Conservation (phyloP, 805 yeast genomes). For the Zygosaccharomyces siamensis region DNA sequence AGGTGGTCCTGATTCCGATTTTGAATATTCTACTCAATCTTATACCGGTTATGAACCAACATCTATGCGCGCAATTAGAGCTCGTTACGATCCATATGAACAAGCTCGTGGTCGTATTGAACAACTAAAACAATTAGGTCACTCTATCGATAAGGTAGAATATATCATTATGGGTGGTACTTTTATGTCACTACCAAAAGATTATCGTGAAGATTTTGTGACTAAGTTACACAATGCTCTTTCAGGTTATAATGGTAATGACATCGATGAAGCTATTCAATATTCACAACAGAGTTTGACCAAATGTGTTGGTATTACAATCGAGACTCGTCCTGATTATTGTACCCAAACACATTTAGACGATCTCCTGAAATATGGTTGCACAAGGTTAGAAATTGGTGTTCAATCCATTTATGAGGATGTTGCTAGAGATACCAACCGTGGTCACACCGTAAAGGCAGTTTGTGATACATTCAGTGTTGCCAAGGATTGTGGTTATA, state of each 20-base stretch:
- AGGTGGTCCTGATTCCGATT: constrained; percentile 98
- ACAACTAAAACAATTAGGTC: constrained; percentile 91
- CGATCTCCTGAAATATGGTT: constrained; percentile 94
- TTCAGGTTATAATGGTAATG: constrained; percentile 83
- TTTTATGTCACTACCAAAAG: constrained; percentile 88
- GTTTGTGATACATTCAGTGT: constrained; percentile 93
- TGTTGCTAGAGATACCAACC: constrained; percentile 95
- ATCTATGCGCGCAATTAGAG: constrained; percentile 98
- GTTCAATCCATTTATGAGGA: constrained; percentile 97
- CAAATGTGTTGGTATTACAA: constrained; percentile 97
- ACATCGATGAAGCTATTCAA: constrained; percentile 83
- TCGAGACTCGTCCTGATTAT: constrained; percentile 97
- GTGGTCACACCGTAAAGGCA: constrained; percentile 95
- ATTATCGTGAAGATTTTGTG: constrained; percentile 85
- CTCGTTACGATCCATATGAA: constrained; percentile 96
- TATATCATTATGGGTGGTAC: constrained; percentile 99
- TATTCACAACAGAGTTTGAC: constrained; percentile 92
- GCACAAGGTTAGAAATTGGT: constrained; percentile 94
- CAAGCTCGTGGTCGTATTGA: constrained; percentile 97
- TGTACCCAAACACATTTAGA: constrained; percentile 93
- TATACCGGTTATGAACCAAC: constrained; percentile 99
- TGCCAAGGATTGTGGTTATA: constrained; percentile 98
- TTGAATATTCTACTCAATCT: constrained; percentile 96
- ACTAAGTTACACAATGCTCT: constrained; percentile 90
- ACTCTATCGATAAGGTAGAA: constrained; percentile 94